Conservation (phyloP, 164 flowering plant species). For the Macadamia integrifolia region DNA sequence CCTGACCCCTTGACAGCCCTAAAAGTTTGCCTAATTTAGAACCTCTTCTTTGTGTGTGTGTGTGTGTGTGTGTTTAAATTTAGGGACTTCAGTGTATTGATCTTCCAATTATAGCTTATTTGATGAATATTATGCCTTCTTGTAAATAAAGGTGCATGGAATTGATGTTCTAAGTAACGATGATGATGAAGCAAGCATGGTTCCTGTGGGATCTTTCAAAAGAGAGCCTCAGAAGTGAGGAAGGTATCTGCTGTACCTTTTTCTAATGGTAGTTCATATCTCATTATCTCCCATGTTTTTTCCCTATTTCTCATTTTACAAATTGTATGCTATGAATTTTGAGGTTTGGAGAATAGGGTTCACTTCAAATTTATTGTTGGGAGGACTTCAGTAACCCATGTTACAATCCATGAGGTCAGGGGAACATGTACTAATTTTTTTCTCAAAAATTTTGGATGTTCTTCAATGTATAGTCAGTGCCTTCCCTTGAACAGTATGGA, state of each 20-base stretch:
- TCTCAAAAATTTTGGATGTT: not conserved
- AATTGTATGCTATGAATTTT: not conserved
- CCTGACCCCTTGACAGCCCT: too few relatives aligned
- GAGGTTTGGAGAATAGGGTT: not conserved
- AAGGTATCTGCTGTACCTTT: conserved; percentile 14
- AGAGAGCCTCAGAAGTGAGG: conserved; percentile 38
- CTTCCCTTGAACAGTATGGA: not conserved
- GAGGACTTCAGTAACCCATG: too few relatives aligned
- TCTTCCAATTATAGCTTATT: not conserved
- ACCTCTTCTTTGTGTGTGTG: too few relatives aligned
- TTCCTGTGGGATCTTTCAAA: conserved; percentile 50
- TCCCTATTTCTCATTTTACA: not conserved
- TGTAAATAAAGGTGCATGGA: conserved; percentile 24
- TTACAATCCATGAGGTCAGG: too few relatives aligned
- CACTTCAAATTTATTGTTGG: not conserved
- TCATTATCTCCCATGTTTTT: not conserved
- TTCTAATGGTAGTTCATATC: not conserved
- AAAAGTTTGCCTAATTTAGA: too few relatives aligned
- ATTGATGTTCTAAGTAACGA: conserved; percentile 29
- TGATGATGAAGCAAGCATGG: conserved; percentile 37
- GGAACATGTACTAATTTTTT: not conserved
- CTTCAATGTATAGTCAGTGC: not conserved
- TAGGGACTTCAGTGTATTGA: not conserved
- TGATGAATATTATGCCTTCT: not conserved
- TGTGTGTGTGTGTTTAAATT: not conserved